These are phyloP conservation scores for Collybiopsis confluens DNA, from an alignment of 768 basidiomycete genomes.

Conservation along the genomic window DNA sequence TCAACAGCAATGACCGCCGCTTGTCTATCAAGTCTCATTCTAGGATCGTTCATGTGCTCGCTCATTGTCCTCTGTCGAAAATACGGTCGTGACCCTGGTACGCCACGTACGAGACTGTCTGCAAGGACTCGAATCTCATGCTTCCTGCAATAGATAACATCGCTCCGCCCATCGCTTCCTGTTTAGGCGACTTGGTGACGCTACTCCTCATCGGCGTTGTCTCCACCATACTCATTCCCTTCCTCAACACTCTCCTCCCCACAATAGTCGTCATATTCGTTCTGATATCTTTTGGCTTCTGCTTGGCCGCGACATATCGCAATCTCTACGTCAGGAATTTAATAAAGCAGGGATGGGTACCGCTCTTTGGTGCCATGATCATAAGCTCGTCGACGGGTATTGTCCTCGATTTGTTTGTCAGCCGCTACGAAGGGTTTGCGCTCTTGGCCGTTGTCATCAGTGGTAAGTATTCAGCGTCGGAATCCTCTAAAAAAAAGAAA, in stretches of 20 bases:
- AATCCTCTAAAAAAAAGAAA: no score
- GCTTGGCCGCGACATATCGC: constrained; percentile 51
- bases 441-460: constrained; percentile 85
- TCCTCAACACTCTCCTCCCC: constrained; percentile 63
- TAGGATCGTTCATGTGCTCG: constrained; percentile 91
- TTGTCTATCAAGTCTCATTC: constrained; percentile 66
- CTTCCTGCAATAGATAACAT: constrained; percentile 70
- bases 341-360: constrained; percentile 83
- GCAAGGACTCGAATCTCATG: not conserved
- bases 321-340: constrained; percentile 72
- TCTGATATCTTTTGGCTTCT: constrained; percentile 41
- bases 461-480: no score
- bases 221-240: constrained; percentile 66
- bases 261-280: constrained; percentile 49
- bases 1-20: constrained; percentile 79
- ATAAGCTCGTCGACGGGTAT: constrained; percentile 88
- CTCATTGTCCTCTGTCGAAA: constrained; percentile 76
- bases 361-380: constrained; percentile 85
- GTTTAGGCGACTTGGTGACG: constrained; percentile 90
- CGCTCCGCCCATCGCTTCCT: constrained; percentile 88
- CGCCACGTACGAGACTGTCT: constrained; percentile 11
- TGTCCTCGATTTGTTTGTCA: constrained; percentile 86
- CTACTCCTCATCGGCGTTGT: constrained; percentile 75
- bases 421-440: constrained; percentile 82
- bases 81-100: constrained; percentile 81